A percentile compares a stretch with the other conserved stretches of the same genome.
phyloP scores from a whole-genome alignment of 1,139 yeast genomes.

The Ashbya aceris region DNA sequence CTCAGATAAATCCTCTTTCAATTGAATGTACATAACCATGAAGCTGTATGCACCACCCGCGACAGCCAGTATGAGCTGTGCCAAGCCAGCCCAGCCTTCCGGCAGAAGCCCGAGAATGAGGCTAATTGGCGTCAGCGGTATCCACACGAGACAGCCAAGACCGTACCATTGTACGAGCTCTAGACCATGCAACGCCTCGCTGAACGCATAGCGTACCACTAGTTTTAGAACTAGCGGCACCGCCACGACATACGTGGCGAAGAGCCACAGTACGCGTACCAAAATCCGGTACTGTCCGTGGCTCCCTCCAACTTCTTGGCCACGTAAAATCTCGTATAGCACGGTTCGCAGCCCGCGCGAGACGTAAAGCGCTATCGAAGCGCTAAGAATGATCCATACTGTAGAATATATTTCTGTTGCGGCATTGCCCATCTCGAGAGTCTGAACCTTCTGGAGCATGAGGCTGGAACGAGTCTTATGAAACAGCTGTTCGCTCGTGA shows the following conservation, averaged over 20 bases:
- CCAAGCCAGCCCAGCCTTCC: conserved; percentile 1
- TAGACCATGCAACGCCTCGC: conserved; percentile 8
- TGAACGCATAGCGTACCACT: conserved; percentile 12
- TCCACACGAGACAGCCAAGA: conserved; percentile 23
- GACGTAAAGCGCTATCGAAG: conserved; percentile 18
- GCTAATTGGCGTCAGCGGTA: conserved; percentile 15
- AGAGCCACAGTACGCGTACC: conserved; percentile 8
- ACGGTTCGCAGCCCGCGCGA: conserved; percentile 16
- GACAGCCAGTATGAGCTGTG: conserved; percentile 10
- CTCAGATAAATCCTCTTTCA: conserved; percentile 4
- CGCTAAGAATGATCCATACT: conserved; percentile 25
- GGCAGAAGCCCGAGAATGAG: conserved; percentile 11
- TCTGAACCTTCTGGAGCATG: conserved; percentile 9
- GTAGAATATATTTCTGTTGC: conserved; percentile 23
- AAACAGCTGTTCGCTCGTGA: conserved; percentile 14
- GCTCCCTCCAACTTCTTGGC: conserved; percentile 5
- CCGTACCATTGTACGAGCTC: conserved; percentile 24
- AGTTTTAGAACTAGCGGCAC: conserved; percentile 18
- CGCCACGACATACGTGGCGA: conserved; percentile 18
- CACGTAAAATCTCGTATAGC: conserved; percentile 7
- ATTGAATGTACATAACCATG: conserved; percentile 7
- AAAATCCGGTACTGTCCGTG: conserved; percentile 13
- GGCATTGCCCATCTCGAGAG: conserved; percentile 5
- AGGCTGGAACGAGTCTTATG: conserved; percentile 11
- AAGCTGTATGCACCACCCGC: conserved; percentile 13